Evolutionary conservation across 1,284 basidiomycete genomes (phyloP).

Genomic region (Rhodotorula sp.): DNA sequence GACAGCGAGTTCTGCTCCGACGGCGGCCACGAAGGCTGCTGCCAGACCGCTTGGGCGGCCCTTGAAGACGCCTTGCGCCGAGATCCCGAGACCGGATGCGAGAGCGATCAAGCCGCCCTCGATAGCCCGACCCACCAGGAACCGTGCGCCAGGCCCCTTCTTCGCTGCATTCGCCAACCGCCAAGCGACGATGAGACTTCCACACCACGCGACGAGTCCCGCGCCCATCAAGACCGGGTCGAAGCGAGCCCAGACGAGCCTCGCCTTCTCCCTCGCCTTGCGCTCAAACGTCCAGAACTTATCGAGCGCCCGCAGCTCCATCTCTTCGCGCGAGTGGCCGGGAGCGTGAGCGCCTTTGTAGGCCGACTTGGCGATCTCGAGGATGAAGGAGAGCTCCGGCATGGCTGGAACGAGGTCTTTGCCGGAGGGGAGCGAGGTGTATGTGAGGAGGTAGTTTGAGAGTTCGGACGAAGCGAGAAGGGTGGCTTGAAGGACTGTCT

Average conservation of each 20-base stretch:
- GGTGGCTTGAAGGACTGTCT: slow-evolving; percentile 62
- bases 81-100: slow-evolving; percentile 16
- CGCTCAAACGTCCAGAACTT: slow-evolving; percentile 37
- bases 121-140: slow-evolving; percentile 27
- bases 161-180: slow-evolving; percentile 44
- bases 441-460: slow-evolving; percentile 70
- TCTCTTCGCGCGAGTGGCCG: slow-evolving; percentile 20
- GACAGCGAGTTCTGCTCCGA: slow-evolving; percentile 47
- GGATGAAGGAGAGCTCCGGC: slow-evolving; percentile 44
- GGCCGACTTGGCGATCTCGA: slow-evolving; percentile 32
- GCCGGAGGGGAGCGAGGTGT: slow-evolving; percentile 64
- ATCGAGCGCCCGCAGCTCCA: slow-evolving; percentile 30
- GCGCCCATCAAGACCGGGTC: slow-evolving; percentile 71
- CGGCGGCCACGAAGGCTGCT: slow-evolving; percentile 26
- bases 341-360: slow-evolving; percentile 37
- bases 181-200: slow-evolving; percentile 48
- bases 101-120: slow-evolving; percentile 45
- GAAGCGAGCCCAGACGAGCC: slow-evolving; percentile 92
- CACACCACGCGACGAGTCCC: slow-evolving; percentile 56
- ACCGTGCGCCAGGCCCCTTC: slow-evolving; percentile 25
- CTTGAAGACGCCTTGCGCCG: slow-evolving; percentile 1
- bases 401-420: slow-evolving; percentile 59
- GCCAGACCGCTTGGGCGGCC: neutral
- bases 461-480: slow-evolving; percentile 76
- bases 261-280: slow-evolving; percentile 45